A percentile compares a stretch with the other conserved stretches of the same genome.
phyloP scores from a whole-genome alignment of 192 early-diverging fungal genomes.

The Coemansia sp. region DNA sequence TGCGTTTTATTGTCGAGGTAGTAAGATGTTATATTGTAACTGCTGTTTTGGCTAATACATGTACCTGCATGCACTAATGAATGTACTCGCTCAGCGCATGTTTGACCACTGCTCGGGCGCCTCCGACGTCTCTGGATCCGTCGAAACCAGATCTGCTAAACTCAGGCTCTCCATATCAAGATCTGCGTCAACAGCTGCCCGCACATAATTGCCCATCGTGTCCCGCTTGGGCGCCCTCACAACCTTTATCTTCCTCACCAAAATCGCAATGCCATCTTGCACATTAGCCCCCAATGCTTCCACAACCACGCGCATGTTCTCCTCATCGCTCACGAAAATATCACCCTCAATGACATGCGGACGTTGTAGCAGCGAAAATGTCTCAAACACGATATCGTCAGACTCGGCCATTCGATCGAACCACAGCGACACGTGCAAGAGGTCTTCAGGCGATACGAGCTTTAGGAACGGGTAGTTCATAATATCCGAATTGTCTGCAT shows the following conservation, averaged over 20 bases:
- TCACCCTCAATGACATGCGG: conserved; percentile 49
- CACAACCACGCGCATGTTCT: conserved; percentile 35
- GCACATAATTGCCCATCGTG: conserved; percentile 28
- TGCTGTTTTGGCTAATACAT: too few species aligned
- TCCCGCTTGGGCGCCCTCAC: conserved; percentile 25
- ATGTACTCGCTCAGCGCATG: too few species aligned
- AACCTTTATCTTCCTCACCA: conserved; percentile 26
- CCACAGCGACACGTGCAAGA: conserved; percentile 23
- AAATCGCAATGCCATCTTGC: conserved; percentile 41
- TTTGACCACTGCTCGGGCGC: background rate
- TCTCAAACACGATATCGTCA: conserved; percentile 38
- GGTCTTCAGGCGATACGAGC: conserved; percentile 46
- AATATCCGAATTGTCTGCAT: conserved; percentile 38
- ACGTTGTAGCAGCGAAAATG: conserved; percentile 36
- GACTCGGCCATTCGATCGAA: conserved; percentile 36
- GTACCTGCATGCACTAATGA: too few species aligned
- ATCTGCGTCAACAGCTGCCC: background rate
- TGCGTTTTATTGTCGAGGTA: too few species aligned
- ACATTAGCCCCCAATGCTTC: conserved; percentile 46
- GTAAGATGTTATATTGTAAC: too few species aligned
- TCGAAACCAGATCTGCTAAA: background rate
- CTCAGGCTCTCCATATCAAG: background rate
- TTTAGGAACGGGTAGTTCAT: conserved; percentile 40
- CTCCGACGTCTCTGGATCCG: background rate
- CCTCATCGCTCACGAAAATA: conserved; percentile 22